These are phyloP conservation scores for Ogataea pilisensis DNA, from an alignment of 805 yeast genomes.

Conservation along the genomic window DNA sequence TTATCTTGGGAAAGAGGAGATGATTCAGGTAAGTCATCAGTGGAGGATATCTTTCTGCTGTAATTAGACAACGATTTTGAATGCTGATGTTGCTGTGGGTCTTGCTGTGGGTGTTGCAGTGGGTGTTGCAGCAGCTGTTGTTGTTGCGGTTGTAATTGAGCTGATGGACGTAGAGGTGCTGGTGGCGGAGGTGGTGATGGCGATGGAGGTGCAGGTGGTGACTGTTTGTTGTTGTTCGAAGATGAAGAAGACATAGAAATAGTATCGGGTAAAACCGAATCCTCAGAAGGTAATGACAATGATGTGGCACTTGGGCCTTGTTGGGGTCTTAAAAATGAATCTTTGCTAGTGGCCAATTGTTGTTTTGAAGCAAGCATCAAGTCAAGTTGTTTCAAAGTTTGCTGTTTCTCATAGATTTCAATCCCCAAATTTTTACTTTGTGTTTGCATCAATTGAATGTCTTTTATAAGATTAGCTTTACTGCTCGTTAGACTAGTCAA, in stretches of 20 bases:
- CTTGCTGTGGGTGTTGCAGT: not conserved
- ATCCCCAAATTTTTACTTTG: constrained; percentile 43
- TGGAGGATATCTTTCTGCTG: constrained; percentile 7
- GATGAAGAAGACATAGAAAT: constrained; percentile 4
- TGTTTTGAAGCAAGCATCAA: constrained; percentile 2
- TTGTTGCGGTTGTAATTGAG: not conserved
- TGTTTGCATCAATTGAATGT: constrained; percentile 45
- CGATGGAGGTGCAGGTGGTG: not conserved
- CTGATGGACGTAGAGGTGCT: not conserved
- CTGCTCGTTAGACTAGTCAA: constrained; percentile 35
- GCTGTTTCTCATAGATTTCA: constrained; percentile 36
- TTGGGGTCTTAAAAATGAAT: constrained; percentile 9
- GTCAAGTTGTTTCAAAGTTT: constrained; percentile 15
- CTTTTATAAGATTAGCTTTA: constrained; percentile 42
- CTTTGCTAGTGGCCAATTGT: constrained; percentile 5
- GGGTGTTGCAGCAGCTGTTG: not conserved
- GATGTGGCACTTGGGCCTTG: constrained; percentile 8
- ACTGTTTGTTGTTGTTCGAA: not conserved
- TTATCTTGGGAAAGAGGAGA: constrained; percentile 6
- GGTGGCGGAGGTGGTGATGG: not conserved
- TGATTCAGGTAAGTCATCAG: constrained; percentile 10
- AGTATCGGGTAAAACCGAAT: constrained; percentile 3
- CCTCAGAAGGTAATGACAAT: constrained; percentile 8
- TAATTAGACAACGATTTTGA: not conserved
- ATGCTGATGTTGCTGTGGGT: not conserved